phyloP scores from a whole-genome alignment of 2,329 filamentous ascomycete species.

The Huntiella moniliformis region DNA sequence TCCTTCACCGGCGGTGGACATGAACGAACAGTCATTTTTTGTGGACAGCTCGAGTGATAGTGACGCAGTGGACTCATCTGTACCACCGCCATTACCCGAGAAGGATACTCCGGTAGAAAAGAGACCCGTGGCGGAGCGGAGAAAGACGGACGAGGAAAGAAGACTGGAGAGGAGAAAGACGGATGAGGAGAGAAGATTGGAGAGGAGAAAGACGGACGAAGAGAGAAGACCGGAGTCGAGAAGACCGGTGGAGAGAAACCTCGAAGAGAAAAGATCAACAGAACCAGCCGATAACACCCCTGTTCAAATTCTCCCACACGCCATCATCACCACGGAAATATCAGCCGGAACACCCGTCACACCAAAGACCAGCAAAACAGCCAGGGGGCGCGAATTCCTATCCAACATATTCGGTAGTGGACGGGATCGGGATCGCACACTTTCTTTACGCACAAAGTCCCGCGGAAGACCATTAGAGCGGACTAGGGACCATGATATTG shows the following conservation, averaged over 20 bases:
- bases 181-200: no score
- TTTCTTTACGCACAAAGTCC: background rate
- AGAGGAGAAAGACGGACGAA: no score
- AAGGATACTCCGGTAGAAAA: no score
- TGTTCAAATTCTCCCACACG: background rate
- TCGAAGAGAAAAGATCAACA: background rate
- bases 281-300: no score
- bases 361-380: background rate
- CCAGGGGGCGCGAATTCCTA: conserved; percentile 6
- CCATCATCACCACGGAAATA: conserved; percentile 1
- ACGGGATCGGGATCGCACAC: background rate
- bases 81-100: background rate
- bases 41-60: background rate
- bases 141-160: no score
- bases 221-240: no score
- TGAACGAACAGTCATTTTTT: conserved; percentile 2
- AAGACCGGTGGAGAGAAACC: no score
- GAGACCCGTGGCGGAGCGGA: no score
- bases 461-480: background rate
- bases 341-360: background rate
- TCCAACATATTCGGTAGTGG: conserved; percentile 9
- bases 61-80: background rate
- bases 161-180: no score
- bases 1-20: background rate
- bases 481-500: background rate